Percentiles rank a stretch among this genome's conserved stretches.
phyloP scores from a whole-genome alignment of 1,284 basidiomycete species.

The Pholiota adiposa region DNA sequence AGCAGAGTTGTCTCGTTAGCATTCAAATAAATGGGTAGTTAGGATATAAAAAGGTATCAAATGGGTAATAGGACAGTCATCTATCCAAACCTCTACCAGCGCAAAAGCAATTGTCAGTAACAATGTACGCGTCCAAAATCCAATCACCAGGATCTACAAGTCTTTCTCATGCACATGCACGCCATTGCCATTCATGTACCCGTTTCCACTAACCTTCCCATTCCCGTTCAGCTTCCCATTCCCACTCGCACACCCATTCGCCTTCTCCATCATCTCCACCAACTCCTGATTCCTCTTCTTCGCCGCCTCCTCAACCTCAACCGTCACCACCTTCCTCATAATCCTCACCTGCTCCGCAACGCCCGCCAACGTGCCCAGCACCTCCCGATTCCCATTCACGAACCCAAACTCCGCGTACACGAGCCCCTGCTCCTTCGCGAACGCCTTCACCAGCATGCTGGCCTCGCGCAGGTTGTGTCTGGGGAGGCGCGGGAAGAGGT shows the following conservation, averaged over 20 bases:
- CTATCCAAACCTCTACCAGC: no score
- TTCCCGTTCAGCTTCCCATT: neutral
- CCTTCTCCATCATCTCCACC: conserved; percentile 22
- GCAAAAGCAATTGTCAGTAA: neutral
- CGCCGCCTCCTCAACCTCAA: conserved; percentile 63
- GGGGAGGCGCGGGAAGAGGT: conserved; percentile 94
- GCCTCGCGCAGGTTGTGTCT: conserved; percentile 91
- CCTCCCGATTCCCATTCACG: conserved; percentile 80
- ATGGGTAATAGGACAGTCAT: no score
- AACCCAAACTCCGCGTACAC: conserved; percentile 93
- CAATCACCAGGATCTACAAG: neutral
- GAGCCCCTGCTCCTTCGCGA: conserved; percentile 82
- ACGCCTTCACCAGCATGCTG: conserved; percentile 83
- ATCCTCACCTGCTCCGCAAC: conserved; percentile 86
- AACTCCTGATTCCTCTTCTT: conserved; percentile 41
- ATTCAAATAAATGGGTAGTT: no score
- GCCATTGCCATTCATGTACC: no score
- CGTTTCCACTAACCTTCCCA: neutral
- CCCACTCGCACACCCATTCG: conserved; percentile 15
- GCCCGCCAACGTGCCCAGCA: conserved; percentile 73
- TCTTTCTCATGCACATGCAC: neutral
- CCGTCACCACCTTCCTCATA: conserved; percentile 73
- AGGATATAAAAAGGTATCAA: no score
- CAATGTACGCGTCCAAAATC: neutral
- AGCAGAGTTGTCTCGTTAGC: no score